Percentiles rank a stretch among this genome's conserved stretches.
Evolutionary conservation across 805 yeast species (phyloP).

Genomic region (Candida verbasci): DNA sequence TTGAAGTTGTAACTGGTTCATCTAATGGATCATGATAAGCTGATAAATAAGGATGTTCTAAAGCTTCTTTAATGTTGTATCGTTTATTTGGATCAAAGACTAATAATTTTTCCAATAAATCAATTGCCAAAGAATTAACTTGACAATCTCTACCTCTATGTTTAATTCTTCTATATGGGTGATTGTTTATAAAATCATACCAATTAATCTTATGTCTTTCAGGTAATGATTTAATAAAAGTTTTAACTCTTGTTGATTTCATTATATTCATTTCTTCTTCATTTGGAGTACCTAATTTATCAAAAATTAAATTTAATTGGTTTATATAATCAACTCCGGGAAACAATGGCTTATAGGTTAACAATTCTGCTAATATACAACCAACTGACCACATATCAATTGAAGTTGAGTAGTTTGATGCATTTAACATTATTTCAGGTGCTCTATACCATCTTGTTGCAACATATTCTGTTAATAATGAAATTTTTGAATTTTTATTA

Average conservation of each 20-base stretch:
- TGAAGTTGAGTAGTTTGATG: slow-evolving; percentile 88
- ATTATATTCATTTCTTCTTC: slow-evolving; percentile 15
- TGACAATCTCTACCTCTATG: slow-evolving; percentile 8
- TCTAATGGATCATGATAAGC: slow-evolving; percentile 61
- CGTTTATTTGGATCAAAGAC: slow-evolving; percentile 84
- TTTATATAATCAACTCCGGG: slow-evolving; percentile 94
- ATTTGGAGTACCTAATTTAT: slow-evolving; percentile 67
- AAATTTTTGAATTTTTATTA: slow-evolving; percentile 34
- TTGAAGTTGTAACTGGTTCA: slow-evolving; percentile 24
- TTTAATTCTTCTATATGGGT: slow-evolving; percentile 16
- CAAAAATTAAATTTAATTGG: slow-evolving; percentile 80
- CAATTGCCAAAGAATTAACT: slow-evolving; percentile 25
- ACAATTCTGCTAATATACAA: slow-evolving; percentile 88
- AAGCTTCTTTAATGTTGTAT: slow-evolving; percentile 83
- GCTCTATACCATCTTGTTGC: slow-evolving; percentile 98
- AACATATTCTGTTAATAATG: slow-evolving; percentile 87
- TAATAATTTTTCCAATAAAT: slow-evolving; percentile 57
- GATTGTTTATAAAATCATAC: slow-evolving; percentile 14
- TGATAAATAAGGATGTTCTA: slow-evolving; percentile 80
- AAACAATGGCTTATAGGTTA: slow-evolving; percentile 80
- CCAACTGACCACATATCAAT: slow-evolving; percentile 98
- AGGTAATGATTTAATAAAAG: slow-evolving; percentile 24
- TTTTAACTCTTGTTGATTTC: slow-evolving; percentile 21
- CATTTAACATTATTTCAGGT: slow-evolving; percentile 96
- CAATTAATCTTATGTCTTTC: slow-evolving; percentile 15